Conservation (phyloP, 768 basidiomycete species). For the Tulasnella sp. region DNA sequence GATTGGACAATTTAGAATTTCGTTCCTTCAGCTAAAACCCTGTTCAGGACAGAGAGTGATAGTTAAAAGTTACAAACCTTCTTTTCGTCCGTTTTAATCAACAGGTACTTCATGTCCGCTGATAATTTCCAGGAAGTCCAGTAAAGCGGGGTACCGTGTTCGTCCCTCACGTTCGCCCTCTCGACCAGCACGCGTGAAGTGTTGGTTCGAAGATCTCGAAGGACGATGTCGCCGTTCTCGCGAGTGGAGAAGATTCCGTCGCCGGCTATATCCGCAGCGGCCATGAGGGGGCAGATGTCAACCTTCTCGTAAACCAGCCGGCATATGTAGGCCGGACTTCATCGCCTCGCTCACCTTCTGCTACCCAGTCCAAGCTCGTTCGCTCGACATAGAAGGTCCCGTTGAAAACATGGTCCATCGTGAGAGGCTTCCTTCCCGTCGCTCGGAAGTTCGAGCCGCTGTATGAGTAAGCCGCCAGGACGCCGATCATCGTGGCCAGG, state of each 20-base stretch:
- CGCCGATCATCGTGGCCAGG: conserved; percentile 64
- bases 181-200: conserved; percentile 58
- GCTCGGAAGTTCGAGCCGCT: conserved; percentile 47
- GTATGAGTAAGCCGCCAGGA: conserved; percentile 73
- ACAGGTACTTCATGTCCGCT: conserved; percentile 83
- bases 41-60: too few relatives aligned
- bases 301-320: not conserved
- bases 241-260: conserved; percentile 84
- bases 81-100: conserved; percentile 66
- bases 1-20: too few relatives aligned
- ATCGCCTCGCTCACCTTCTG: conserved; percentile 62
- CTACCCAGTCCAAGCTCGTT: conserved; percentile 72
- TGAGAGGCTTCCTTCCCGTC: conserved; percentile 58
- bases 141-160: conserved; percentile 47
- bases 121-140: conserved; percentile 76
- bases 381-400: conserved; percentile 65
- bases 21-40: too few relatives aligned
- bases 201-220: conserved; percentile 78
- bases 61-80: too few relatives aligned
- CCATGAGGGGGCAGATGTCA: not conserved
- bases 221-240: conserved; percentile 60
- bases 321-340: not conserved
- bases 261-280: conserved; percentile 62
- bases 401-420: conserved; percentile 89
- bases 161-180: conserved; percentile 58